These are phyloP conservation scores for Ogataea methanolica DNA, from an alignment of 805 yeast species.

Conservation along the genomic window DNA sequence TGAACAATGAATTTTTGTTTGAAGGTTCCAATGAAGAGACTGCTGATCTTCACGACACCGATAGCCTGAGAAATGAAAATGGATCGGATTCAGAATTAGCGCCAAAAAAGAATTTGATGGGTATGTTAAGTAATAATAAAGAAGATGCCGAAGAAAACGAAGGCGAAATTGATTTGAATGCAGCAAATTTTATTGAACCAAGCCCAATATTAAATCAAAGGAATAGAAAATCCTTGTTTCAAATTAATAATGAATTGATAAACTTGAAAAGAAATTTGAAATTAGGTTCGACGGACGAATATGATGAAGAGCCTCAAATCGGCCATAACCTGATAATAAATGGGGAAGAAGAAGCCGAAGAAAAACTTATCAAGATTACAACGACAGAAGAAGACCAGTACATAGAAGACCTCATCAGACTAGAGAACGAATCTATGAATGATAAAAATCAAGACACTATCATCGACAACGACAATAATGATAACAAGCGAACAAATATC, in stretches of 20 bases:
- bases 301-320: not conserved
- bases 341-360: not conserved
- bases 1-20: constrained; percentile 1
- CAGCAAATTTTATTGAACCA: constrained; percentile 21
- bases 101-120: not conserved
- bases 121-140: no score
- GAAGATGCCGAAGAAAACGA: no score
- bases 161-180: no score
- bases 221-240: constrained; percentile 35
- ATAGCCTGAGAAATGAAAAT: not conserved
- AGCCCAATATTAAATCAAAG: constrained; percentile 25
- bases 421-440: not conserved
- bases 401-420: not conserved
- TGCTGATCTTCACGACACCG: not conserved
- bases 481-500: not conserved
- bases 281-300: constrained; percentile 13
- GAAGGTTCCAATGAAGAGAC: constrained; percentile 1
- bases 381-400: constrained; percentile 9
- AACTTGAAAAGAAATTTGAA: constrained; percentile 27
- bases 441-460: not conserved
- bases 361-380: not conserved
- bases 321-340: not conserved
- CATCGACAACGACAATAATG: not conserved
- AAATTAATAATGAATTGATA: constrained; percentile 43
- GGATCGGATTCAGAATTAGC: not conserved